Evolutionary conservation across 106 monocot genomes (phyloP).

Genomic region (Vanilla planifolia): DNA sequence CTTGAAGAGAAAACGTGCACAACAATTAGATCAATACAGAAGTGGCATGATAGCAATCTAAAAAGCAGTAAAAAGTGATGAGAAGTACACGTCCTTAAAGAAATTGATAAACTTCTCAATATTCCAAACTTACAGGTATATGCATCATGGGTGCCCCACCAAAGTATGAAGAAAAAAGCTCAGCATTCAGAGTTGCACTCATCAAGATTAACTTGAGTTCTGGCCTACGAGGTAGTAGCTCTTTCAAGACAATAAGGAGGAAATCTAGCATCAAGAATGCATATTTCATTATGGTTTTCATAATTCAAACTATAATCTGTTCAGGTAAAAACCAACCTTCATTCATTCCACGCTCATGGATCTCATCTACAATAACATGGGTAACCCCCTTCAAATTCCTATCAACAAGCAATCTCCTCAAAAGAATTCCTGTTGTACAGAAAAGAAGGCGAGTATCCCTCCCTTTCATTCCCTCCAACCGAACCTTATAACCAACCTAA

Average conservation of each 20-base stretch:
- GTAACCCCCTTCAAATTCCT: conserved; percentile 89
- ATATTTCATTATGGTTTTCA: conserved; percentile 7
- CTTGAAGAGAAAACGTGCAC: not conserved
- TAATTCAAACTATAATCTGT: not conserved
- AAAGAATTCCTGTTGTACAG: conserved; percentile 94
- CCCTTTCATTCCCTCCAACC: conserved; percentile 91
- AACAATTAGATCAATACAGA: not conserved
- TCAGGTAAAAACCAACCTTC: conserved; percentile 51
- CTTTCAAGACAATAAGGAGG: conserved; percentile 91
- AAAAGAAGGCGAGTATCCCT: conserved; percentile 87
- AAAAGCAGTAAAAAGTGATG: not conserved
- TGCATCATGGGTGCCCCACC: conserved; percentile 88
- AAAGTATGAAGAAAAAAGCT: conserved; percentile 97
- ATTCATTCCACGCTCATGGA: conserved; percentile 99
- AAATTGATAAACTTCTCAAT: not conserved
- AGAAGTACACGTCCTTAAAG: not conserved
- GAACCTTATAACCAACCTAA: conserved; percentile 98
- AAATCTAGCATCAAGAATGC: conserved; percentile 61
- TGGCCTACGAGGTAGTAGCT: conserved; percentile 87
- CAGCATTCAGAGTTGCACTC: conserved; percentile 99
- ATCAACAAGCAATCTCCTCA: conserved; percentile 84
- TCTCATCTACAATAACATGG: conserved; percentile 99
- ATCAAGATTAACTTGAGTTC: conserved; percentile 87
- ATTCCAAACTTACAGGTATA: conserved; percentile 72
- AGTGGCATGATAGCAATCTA: not conserved